Evolutionary conservation across 345 rosid species (phyloP).

Genomic region (Punica granatum): DNA sequence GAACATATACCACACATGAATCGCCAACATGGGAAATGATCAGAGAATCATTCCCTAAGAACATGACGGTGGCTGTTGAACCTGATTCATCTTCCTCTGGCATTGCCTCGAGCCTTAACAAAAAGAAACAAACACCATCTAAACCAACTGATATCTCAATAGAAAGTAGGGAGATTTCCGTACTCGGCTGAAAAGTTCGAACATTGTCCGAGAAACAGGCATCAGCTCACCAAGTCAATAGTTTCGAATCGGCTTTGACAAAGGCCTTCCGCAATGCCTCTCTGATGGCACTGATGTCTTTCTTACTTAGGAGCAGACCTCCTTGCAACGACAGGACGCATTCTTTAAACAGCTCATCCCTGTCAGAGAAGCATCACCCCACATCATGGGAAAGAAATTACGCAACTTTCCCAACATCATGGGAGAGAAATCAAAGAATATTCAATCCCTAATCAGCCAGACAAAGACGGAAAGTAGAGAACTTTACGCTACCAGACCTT

Average conservation of each 20-base stretch:
- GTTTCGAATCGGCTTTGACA: constrained; percentile 53
- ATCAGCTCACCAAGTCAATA: constrained; percentile 54
- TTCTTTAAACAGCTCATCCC: constrained; percentile 87
- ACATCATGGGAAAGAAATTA: background rate
- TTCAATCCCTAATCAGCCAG: background rate
- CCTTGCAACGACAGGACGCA: constrained; percentile 66
- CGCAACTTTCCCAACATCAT: background rate
- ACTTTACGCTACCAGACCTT: constrained; percentile 25
- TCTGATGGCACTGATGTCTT: constrained; percentile 36
- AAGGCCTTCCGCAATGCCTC: constrained; percentile 56
- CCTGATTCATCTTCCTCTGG: constrained; percentile 72
- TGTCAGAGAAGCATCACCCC: constrained; percentile 17
- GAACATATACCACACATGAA: constrained; percentile 56
- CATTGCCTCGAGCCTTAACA: constrained; percentile 58
- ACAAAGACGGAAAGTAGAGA: background rate
- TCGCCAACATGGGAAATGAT: constrained; percentile 84
- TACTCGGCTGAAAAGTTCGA: too few relatives aligned
- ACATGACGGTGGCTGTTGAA: constrained; percentile 74
- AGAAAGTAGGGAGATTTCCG: too few relatives aligned
- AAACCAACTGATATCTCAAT: too few relatives aligned
- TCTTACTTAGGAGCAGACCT: constrained; percentile 57
- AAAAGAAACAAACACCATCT: constrained; percentile 22
- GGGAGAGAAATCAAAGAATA: background rate
- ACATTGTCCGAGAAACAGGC: background rate
- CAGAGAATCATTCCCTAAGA: constrained; percentile 45